Percentiles rank a stretch among this genome's conserved stretches.
phyloP scores from a whole-genome alignment of 345 rosid species.

The Pistacia atlantica region DNA sequence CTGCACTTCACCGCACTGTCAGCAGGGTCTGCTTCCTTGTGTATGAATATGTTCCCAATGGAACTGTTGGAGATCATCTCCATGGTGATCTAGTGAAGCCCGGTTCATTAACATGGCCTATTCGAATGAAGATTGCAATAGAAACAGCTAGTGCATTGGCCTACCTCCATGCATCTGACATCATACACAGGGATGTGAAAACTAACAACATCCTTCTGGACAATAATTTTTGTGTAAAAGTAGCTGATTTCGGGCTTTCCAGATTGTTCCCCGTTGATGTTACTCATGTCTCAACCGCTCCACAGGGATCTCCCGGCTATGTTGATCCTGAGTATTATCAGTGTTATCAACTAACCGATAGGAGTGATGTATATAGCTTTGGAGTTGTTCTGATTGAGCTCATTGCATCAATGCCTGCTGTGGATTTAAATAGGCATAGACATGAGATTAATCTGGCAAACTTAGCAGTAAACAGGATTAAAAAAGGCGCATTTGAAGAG shows the following conservation, averaged over 20 bases:
- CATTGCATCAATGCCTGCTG: constrained; percentile 64
- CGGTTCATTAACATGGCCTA: constrained; percentile 46
- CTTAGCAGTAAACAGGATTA: constrained; percentile 59
- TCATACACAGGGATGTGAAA: constrained; percentile 71
- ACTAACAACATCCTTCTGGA: constrained; percentile 70
- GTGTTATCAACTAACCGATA: constrained; percentile 61
- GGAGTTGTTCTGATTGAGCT: constrained; percentile 75
- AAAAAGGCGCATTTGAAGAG: constrained; percentile 39
- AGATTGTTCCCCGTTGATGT: constrained; percentile 52
- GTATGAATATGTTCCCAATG: constrained; percentile 61
- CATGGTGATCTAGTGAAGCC: constrained; percentile 41
- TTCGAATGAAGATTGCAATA: constrained; percentile 58
- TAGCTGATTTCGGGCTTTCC: constrained; percentile 73
- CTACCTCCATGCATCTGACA: constrained; percentile 63
- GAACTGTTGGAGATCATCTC: constrained; percentile 72
- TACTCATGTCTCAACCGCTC: constrained; percentile 70
- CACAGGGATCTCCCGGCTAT: constrained; percentile 75
- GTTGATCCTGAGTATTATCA: constrained; percentile 70
- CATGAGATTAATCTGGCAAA: constrained; percentile 60
- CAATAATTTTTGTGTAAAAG: constrained; percentile 53
- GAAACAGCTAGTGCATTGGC: constrained; percentile 66
- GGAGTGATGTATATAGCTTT: constrained; percentile 77
- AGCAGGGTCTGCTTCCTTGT: constrained; percentile 62
- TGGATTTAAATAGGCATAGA: constrained; percentile 57
- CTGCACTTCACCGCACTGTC: constrained; percentile 57